Evolutionary conservation across 2,329 filamentous ascomycete genomes (phyloP), one percentile per base, ranked within the genome.

Genomic region (Colletotrichum echinochloae): DNA sequence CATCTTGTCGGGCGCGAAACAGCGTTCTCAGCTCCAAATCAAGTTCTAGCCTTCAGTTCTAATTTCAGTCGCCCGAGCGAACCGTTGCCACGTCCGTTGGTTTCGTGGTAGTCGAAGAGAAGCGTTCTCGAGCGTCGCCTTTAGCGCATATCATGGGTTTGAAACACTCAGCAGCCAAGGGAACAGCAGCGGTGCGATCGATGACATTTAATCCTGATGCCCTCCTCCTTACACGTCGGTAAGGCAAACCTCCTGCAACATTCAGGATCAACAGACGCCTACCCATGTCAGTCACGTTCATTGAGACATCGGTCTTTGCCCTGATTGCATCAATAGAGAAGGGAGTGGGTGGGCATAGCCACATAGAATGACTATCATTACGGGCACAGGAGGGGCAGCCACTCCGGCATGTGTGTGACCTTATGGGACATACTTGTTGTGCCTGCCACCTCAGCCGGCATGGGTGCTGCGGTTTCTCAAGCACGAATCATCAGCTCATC

Each of bases 1-100:
- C 74, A 75, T 74, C 11, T 28, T 57, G n/a, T 39, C 1, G 23
- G 51, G 18, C 23, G 8, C 18, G 7, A 28, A 8, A 23, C 26
- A 30, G 8, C 20, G 26, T 14, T 64, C 26, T 23, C 26, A 8
- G 2, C 5, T n/a, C 7, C 35, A 35, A 37, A 14, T 41, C 5
- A 16, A 41, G 39, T 26, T 23, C 1, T 41, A 11, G 11, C 5
- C 46, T 28, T 46, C 41, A 12, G 44, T n/a, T 23, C 9, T 4
- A 23, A 46, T 23, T 30, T 56, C 52, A 63, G 20, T 59, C 52
- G 5, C 26, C 57, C 18, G n/a, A 37, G 20, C 18, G n/a, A 37
- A 23, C 33, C 12, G 49, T 23, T 49, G 48, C 55, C 39, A n/a
- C 46, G 30, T 37, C 44, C 37, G 5, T 52, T 33, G 20, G 8